Conservation (phyloP, 768 basidiomycete species). For the Boletus bicolor region DNA sequence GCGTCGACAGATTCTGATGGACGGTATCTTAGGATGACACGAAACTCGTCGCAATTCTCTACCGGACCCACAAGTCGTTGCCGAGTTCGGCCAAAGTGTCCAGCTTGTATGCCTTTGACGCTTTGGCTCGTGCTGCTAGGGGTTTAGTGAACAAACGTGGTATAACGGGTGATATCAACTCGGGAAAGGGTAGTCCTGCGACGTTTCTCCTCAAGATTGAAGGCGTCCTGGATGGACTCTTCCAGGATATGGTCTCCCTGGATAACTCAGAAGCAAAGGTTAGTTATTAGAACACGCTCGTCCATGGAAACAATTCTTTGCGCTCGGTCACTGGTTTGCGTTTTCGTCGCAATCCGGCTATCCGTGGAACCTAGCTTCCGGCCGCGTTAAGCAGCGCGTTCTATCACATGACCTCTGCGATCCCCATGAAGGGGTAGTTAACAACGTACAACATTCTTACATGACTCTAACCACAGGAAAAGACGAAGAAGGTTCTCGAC, state of each 20-base stretch:
- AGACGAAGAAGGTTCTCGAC: slow-evolving; percentile 94
- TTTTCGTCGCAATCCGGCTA: slow-evolving; percentile 4
- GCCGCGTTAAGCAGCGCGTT: slow-evolving; percentile 19
- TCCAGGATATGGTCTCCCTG: slow-evolving; percentile 75
- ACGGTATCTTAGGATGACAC: slow-evolving; percentile 65
- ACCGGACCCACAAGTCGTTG: slow-evolving; percentile 83
- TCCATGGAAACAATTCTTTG: not conserved
- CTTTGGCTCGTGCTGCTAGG: slow-evolving; percentile 81
- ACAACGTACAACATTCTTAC: slow-evolving; percentile 37
- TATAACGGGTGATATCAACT: slow-evolving; percentile 51
- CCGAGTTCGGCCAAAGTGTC: slow-evolving; percentile 67
- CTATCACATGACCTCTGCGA: slow-evolving; percentile 28
- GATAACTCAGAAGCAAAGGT: slow-evolving; percentile 80
- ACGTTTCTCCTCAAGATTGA: slow-evolving; percentile 89
- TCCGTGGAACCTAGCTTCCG: not conserved
- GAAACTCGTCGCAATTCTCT: slow-evolving; percentile 82
- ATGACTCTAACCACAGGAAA: slow-evolving; percentile 67
- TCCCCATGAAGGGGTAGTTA: slow-evolving; percentile 36
- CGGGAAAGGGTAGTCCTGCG: slow-evolving; percentile 65
- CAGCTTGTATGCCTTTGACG: slow-evolving; percentile 93
- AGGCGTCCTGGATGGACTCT: slow-evolving; percentile 84
- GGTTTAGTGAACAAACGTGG: slow-evolving; percentile 63
- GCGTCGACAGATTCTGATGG: not conserved
- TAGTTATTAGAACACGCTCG: slow-evolving; percentile 40
- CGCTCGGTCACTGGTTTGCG: slow-evolving; percentile 4